Base-by-base conservation (phyloP, 495 filamentous ascomycete genomes). In the Melanomma pulvis-pyrius region DNA sequence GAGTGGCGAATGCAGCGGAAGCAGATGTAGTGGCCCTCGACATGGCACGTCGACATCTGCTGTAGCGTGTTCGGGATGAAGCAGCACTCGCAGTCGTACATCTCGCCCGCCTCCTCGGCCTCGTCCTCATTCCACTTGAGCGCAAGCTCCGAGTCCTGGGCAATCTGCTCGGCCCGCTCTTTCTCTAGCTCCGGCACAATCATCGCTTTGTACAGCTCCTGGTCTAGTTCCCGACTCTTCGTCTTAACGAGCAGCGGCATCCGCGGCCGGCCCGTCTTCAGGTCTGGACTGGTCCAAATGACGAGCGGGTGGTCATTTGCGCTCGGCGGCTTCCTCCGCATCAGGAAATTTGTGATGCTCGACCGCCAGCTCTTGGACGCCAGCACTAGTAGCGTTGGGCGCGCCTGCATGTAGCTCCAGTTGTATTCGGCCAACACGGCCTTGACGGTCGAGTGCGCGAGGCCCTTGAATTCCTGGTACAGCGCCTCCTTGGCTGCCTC, bases 31-130 rank as follows among this genome's bases (percentile, higher is more conserved):
- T 98, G 94, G 22, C 85, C 85, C 29, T 84, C 81, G 24, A 79
- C 75, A 39, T 82, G 76, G 68, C 94, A 98, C 1, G 87, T 84
- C 8, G 90, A 85, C 22, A 96, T 83, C 75, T 92, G 87, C 74
- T 97, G 91, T 68, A 96, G 96, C 0, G 90, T 79, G 39, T 82
- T 85, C 32, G 92, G 85, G 29, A 83, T 83, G 69, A 90, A 94
- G 78, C 94, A 98, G 78, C 93, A 97, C 70, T 88, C 87, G 74
- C 94, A 98, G 73, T 98, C 94, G 69, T 92, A 88, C 19, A 93
- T 74, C 25, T 86, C 87, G 29, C 87, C 82, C 6, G 80, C 83
- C 29, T 83, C 79, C 69, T 90, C 86, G 5, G 94, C 93, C 69
- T 97, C 90, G 41, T 79, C 76, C 24, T 84, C 86, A 75, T 96